A percentile compares a stretch with the other conserved stretches of the same genome.
Evolutionary conservation across 805 yeast genomes (phyloP).

Genomic region (Cyberlindnera samutprakarnensis): DNA sequence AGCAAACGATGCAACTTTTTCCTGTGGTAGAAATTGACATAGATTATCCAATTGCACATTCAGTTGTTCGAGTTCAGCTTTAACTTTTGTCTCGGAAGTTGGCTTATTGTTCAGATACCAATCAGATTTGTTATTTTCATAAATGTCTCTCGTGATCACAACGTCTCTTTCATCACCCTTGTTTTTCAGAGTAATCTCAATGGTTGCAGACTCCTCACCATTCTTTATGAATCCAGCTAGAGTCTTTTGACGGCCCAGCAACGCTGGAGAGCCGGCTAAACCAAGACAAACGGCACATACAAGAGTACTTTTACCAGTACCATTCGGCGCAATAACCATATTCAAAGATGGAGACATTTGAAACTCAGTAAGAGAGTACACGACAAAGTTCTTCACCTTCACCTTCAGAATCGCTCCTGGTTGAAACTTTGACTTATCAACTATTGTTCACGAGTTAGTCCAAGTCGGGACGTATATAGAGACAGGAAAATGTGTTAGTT

Average conservation of each 20-base stretch:
- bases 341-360: conserved; percentile 76
- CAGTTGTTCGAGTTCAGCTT: conserved; percentile 34
- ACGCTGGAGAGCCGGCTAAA: conserved; percentile 68
- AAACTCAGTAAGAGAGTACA: conserved; percentile 64
- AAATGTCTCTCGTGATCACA: conserved; percentile 27
- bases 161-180: conserved; percentile 35
- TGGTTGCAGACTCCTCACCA: conserved; percentile 35
- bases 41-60: conserved; percentile 86
- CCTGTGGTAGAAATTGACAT: conserved; percentile 94
- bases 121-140: conserved; percentile 32
- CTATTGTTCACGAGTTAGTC: no score
- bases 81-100: conserved; percentile 38
- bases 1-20: conserved; percentile 89
- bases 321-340: conserved; percentile 94
- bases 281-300: conserved; percentile 92
- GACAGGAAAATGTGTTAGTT: no score
- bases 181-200: conserved; percentile 29
- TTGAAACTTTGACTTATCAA: conserved; percentile 23
- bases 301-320: conserved; percentile 90
- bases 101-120: conserved; percentile 42
- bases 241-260: conserved; percentile 61
- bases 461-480: no score
- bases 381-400: conserved; percentile 58
- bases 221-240: conserved; percentile 64
- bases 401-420: conserved; percentile 46